phyloP scores from a whole-genome alignment of 169 alveolate genomes.

The Plasmodium vinckei region DNA sequence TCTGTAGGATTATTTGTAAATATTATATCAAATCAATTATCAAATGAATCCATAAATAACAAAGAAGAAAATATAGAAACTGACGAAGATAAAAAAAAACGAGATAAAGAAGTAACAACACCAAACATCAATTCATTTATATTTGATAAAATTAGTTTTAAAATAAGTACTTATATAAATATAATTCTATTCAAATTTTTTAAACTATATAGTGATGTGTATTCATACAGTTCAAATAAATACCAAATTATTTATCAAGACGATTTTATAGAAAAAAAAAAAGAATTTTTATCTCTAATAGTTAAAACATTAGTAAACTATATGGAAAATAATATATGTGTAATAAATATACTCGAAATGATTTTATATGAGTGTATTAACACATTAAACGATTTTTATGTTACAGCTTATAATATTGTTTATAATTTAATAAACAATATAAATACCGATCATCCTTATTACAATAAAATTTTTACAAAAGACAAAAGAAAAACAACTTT shows the following conservation, averaged over 20 bases:
- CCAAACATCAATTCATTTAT: not conserved
- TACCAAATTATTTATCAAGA: slow-evolving; percentile 14
- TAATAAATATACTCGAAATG: slow-evolving; percentile 52
- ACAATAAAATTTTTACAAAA: slow-evolving; percentile 15
- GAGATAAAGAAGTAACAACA: not conserved
- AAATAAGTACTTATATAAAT: slow-evolving; percentile 34
- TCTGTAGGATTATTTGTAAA: slow-evolving; percentile 37
- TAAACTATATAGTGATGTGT: slow-evolving; percentile 46
- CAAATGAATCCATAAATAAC: not conserved
- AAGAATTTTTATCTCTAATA: slow-evolving; percentile 11
- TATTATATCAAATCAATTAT: slow-evolving; percentile 28
- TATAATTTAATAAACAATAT: slow-evolving; percentile 19
- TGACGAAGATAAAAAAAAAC: not conserved
- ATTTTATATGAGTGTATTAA: slow-evolving; percentile 56
- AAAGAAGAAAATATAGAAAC: no score
- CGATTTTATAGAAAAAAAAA: slow-evolving; percentile 5
- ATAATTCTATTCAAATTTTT: slow-evolving; percentile 47
- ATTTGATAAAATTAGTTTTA: slow-evolving; percentile 32
- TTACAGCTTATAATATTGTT: slow-evolving; percentile 50
- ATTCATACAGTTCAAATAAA: slow-evolving; percentile 24
- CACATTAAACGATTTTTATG: slow-evolving; percentile 42
- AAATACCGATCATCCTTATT: not conserved
- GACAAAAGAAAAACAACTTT: slow-evolving; percentile 10
- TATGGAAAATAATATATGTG: slow-evolving; percentile 21
- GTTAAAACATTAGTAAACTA: slow-evolving; percentile 36